Evolutionary conservation across 2,329 filamentous ascomycete genomes (phyloP), one percentile per base, ranked within the genome.

Genomic region (Leptodontidium sp.): DNA sequence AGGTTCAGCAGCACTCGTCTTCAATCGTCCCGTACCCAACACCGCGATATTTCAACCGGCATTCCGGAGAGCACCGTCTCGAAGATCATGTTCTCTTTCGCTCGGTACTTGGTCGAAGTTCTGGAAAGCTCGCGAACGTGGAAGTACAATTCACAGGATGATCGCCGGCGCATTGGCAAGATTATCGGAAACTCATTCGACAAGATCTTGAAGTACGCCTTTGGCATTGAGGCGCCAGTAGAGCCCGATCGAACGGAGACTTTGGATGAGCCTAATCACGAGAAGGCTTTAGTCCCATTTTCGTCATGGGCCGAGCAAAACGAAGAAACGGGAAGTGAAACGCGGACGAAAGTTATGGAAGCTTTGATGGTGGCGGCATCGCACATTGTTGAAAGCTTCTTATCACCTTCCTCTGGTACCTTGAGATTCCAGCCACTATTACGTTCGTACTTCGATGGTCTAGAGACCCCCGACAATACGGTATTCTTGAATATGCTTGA

Each of bases 71-170:
- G 93, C 77, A 87, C 92, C 49, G 87, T 97, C 73, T 87, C 88
- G 55, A 88, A 88, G 59, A 90, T 94, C 21, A 84, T 93, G 49
- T 83, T 91, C 57, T 89, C 90, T 4, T 91, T 95, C 75, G 90
- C 91, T 7, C 90, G 92, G 73, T 90, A 90, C 1, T 85, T 93
- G 71, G 86, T 97, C 29, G 94, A 97, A 76, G 87, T 97, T 7
- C 91, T 97, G 73, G 94, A 97, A 81, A 96, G 91, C 79, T 92
- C 91, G 47, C 88, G 89, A 38, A 93, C 90, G 5, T 99, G 95
- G 96, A 91, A 90, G 73, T 98, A 97, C 78, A 84, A 87, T 7
- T 85, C 87, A 1, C 85, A 88, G 12, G 83, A 89, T 32, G 90
- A 94, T 72, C 89, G 91, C 53, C 87, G 89, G 62, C 84, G 89